Conservation (phyloP, 257 asterid species). For the Solanum chmielewskii region DNA sequence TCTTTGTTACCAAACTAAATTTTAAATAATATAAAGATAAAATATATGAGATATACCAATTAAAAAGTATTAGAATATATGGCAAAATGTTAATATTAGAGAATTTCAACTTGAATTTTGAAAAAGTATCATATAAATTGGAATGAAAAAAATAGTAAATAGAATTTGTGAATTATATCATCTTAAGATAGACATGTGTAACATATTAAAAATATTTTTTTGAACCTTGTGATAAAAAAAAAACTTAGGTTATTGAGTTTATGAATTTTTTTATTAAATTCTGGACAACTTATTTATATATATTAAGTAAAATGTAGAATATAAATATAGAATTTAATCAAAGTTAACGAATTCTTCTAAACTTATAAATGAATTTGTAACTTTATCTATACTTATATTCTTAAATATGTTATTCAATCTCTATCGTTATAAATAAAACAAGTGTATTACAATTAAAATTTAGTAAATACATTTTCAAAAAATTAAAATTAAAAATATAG, state of each 20-base stretch:
- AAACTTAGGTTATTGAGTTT: background rate
- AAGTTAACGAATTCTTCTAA: background rate
- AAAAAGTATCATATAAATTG: background rate
- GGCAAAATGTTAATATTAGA: background rate
- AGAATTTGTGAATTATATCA: background rate
- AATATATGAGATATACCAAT: background rate
- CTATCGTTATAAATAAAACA: background rate
- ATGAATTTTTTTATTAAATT: background rate
- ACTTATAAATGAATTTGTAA: background rate
- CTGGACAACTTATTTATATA: background rate
- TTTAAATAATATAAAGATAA: background rate
- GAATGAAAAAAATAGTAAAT: background rate
- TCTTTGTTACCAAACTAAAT: background rate
- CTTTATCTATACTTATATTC: rapidly evolving
- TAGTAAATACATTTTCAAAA: background rate
- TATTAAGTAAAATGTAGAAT: background rate
- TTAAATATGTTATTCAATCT: background rate
- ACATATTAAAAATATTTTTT: background rate
- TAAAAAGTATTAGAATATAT: background rate
- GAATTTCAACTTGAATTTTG: background rate
- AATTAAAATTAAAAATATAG: no score
- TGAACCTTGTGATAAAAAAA: background rate
- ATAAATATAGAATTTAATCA: background rate
- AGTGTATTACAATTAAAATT: background rate
- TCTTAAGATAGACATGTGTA: background rate